Base-by-base conservation (phyloP, 2,329 filamentous ascomycete species). In the Elsinoe necatrix region DNA sequence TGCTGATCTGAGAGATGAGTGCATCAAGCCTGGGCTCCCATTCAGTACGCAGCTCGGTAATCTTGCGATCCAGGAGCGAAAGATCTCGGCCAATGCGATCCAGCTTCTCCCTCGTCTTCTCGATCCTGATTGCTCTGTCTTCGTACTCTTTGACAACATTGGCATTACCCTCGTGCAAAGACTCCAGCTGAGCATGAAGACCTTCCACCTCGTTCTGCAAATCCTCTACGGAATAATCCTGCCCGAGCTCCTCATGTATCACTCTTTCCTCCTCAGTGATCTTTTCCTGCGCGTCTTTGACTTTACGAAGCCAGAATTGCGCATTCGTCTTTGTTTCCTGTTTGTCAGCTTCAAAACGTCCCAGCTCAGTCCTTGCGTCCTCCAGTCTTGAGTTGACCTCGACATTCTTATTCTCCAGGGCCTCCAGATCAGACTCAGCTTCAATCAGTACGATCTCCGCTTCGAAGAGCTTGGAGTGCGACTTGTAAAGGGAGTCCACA, bases 21-120 rank as follows among this genome's bases (percentile, higher is more conserved):
- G 75, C 77, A 63, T 97, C 91, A 1, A 98, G 78, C 63, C 80
- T 74, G 0, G 90, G 90, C 70, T 97, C 93, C 88, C 90, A 98
- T 61, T 80, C 76, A 14, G 75, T 75, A 63, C 85, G 84, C 56
- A 95, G 72, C 35, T 82, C 77, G 0, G 74, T 70, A 60, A 95
- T 92, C 47, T 80, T 76, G 11, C 68, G 66, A 14, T 76, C 75
- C 14, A 85, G 71, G 2, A 76, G 71, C 1, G 77, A 77, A 8
- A 93, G 74, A 55, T 79, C 77, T 4, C 68, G 68, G 27, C 79
- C 76, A 41, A 80, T 75, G 2, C 76, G 73, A 6, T 79, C 76
- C 20, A 86, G 73, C 66, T 84, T 84, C 14, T 72, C 72, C 59
- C 77, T 77, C n/a, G 88, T 72, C 57, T 76, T 79, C 47, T 83